phyloP scores from a whole-genome alignment of 345 rosid species.

The Erucastrum elatum region DNA sequence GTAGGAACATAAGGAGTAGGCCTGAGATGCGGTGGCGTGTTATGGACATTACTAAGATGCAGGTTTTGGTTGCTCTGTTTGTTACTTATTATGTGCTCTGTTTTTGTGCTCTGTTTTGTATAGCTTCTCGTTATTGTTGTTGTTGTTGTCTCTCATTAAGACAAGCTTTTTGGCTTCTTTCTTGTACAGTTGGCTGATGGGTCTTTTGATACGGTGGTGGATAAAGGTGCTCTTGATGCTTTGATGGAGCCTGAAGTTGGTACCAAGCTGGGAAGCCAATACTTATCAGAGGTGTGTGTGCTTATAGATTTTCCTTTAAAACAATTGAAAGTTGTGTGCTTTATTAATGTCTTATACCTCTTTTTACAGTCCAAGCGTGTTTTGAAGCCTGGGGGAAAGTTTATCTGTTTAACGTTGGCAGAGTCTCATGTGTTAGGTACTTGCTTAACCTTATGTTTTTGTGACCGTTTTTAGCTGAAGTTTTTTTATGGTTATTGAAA shows the following conservation, averaged over 20 bases:
- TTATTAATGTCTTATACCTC: not conserved
- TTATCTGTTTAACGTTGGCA: conserved; percentile 80
- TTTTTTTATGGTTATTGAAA: not conserved
- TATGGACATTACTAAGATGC: conserved; percentile 87
- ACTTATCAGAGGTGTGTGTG: conserved; percentile 69
- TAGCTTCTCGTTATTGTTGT: not conserved
- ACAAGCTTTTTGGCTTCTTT: not conserved
- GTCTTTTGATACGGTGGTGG: conserved; percentile 66
- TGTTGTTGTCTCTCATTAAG: not conserved
- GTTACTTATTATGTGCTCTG: conserved; percentile 10
- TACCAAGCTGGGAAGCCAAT: conserved; percentile 63
- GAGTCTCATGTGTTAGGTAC: conserved; percentile 92
- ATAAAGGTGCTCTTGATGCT: conserved; percentile 98
- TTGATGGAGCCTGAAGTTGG: conserved; percentile 94
- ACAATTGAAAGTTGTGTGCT: conserved; percentile 7
- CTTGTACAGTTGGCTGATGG: conserved; percentile 57
- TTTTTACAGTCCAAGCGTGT: conserved; percentile 72
- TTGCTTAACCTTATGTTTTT: not conserved
- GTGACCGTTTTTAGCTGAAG: not conserved
- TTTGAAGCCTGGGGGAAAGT: conserved; percentile 69
- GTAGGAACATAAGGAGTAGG: conserved; percentile 72
- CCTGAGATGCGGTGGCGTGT: conserved; percentile 88
- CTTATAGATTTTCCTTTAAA: not conserved
- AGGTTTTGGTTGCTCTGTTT: conserved; percentile 43
- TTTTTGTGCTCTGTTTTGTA: not conserved